These are phyloP conservation scores for Acorus gramineus DNA, from an alignment of 106 monocot genomes.

Conservation along the genomic window DNA sequence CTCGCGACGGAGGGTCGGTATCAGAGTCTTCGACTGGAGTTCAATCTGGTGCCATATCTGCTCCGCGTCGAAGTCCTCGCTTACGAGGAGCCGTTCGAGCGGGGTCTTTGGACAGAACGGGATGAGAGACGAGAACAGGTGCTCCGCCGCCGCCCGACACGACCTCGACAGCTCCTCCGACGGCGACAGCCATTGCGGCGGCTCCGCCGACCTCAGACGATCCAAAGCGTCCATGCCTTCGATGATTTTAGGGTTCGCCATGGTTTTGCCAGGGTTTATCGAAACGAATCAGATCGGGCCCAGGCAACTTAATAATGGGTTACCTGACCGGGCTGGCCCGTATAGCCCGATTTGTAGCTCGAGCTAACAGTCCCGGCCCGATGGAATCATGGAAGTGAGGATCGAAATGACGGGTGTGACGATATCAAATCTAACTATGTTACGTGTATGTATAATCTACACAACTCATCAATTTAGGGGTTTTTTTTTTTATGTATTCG, in stretches of 20 bases:
- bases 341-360: too few species aligned
- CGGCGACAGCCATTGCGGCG: slow-evolving; percentile 46
- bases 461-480: too few species aligned
- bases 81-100: slow-evolving; percentile 44
- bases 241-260: slow-evolving; percentile 7
- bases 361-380: too few species aligned
- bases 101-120: slow-evolving; percentile 46
- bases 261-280: too few species aligned
- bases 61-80: slow-evolving; percentile 70
- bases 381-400: too few species aligned
- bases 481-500: too few species aligned
- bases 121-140: slow-evolving; percentile 46
- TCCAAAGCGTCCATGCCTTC: slow-evolving; percentile 26
- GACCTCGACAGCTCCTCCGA: slow-evolving; percentile 40
- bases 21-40: slow-evolving; percentile 34
- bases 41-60: slow-evolving; percentile 95
- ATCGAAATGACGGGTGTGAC: too few species aligned
- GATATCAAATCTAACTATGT: too few species aligned
- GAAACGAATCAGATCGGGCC: too few species aligned
- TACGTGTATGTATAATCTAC: too few species aligned
- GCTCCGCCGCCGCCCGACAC: slow-evolving; percentile 37
- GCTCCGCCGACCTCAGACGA: slow-evolving; percentile 25
- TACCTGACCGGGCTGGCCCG: too few species aligned
- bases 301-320: too few species aligned
- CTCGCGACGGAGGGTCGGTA: slow-evolving; percentile 28